These are phyloP conservation scores for Pseudogymnoascus sp. DNA, from an alignment of 2,329 filamentous ascomycete genomes.

Conservation along the genomic window DNA sequence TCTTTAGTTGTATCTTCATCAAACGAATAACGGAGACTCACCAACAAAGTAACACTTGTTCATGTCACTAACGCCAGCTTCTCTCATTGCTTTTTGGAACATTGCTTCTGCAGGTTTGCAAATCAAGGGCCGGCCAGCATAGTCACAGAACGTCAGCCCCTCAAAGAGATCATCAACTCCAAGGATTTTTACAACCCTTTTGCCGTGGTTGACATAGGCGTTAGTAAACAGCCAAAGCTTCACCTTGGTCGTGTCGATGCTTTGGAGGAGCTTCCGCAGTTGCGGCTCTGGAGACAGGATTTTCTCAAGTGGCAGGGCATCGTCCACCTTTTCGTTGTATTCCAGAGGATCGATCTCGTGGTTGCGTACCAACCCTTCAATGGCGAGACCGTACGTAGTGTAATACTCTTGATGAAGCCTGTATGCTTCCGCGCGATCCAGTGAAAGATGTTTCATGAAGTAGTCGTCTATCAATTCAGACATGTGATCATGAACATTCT, in stretches of 20 bases:
- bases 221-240: constrained; percentile 94
- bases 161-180: constrained; percentile 85
- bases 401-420: constrained; percentile 89
- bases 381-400: constrained; percentile 90
- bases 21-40: constrained; percentile 38
- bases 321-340: constrained; percentile 91
- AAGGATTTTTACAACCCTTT: constrained; percentile 70
- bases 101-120: constrained; percentile 82
- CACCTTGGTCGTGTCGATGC: constrained; percentile 76
- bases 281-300: constrained; percentile 72
- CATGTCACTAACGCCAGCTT: constrained; percentile 60
- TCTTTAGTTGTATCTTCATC: constrained; percentile 3
- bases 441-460: constrained; percentile 56
- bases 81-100: constrained; percentile 80
- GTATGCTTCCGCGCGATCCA: constrained; percentile 70
- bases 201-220: constrained; percentile 83
- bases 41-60: constrained; percentile 88
- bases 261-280: constrained; percentile 66
- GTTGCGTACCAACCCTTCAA: constrained; percentile 86
- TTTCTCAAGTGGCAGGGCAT: constrained; percentile 78
- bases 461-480: constrained; percentile 60
- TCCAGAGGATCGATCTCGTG: constrained; percentile 93
- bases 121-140: constrained; percentile 60
- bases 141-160: constrained; percentile 92
- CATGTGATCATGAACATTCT: constrained; percentile 84